Conservation (phyloP, 2,329 filamentous ascomycete species). For the Verticillium longisporum region DNA sequence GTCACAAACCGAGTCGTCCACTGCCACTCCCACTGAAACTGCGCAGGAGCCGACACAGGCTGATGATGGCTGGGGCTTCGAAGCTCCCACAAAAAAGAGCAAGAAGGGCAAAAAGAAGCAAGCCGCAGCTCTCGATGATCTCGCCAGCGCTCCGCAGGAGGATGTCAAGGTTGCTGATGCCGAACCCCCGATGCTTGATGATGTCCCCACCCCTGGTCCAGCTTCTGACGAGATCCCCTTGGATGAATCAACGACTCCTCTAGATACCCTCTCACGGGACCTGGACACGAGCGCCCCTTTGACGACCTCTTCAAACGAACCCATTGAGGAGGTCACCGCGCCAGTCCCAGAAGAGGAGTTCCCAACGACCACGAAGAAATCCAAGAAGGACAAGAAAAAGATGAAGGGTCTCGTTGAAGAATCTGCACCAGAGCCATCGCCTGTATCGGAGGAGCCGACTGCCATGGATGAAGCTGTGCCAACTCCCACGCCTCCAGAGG, state of each 20-base stretch:
- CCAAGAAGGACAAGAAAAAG: conserved; percentile 26
- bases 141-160: background rate
- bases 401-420: conserved; percentile 8
- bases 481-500: background rate
- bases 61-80: conserved; percentile 1
- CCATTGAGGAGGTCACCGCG: conserved; percentile 10
- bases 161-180: background rate
- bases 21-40: background rate
- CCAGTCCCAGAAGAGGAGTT: conserved; percentile 13
- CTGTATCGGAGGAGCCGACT: background rate
- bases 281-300: background rate
- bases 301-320: background rate
- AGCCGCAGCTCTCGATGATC: conserved; percentile 4
- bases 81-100: conserved; percentile 16
- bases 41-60: background rate
- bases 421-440: background rate
- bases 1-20: background rate
- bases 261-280: background rate
- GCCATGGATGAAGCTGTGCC: background rate
- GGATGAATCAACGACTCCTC: background rate
- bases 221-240: background rate
- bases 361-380: conserved; percentile 17
- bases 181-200: background rate
- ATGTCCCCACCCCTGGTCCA: background rate
- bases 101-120: conserved; percentile 26